These are phyloP conservation scores for Trichoderma harzianum DNA, from an alignment of 2,329 filamentous ascomycete genomes.

Conservation along the genomic window DNA sequence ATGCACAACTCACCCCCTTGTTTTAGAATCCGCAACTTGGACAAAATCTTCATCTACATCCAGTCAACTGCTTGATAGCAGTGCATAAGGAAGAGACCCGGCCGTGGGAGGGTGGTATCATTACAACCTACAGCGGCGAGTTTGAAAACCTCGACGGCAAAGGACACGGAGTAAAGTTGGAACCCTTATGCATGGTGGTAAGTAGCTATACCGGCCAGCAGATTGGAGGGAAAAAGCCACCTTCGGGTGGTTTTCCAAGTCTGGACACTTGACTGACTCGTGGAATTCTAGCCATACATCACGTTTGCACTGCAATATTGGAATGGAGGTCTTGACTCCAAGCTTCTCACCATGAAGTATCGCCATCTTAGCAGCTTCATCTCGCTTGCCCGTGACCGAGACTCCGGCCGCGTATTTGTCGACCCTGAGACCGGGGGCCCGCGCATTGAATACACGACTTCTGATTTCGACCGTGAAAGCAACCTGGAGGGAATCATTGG, in stretches of 20 bases:
- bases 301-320: constrained; percentile 64
- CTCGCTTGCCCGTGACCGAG: constrained; percentile 69
- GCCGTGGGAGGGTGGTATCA: constrained; percentile 72
- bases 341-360: constrained; percentile 66
- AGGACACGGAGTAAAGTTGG: constrained; percentile 80
- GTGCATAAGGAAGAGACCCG: constrained; percentile 67
- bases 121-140: constrained; percentile 72
- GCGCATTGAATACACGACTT: constrained; percentile 67
- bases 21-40: constrained; percentile 73
- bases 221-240: neutral
- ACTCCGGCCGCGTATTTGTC: constrained; percentile 69
- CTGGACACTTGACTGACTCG: constrained; percentile 15
- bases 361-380: constrained; percentile 71
- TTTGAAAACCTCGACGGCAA: constrained; percentile 78
- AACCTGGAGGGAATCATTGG: constrained; percentile 69
- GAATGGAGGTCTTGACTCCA: constrained; percentile 66
- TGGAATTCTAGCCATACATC: constrained; percentile 49
- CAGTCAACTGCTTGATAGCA: constrained; percentile 57
- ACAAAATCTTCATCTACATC: constrained; percentile 77
- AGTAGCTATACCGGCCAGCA: constrained; percentile 24
- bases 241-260: neutral
- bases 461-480: constrained; percentile 67
- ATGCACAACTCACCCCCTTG: neutral
- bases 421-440: constrained; percentile 65
- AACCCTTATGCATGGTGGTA: constrained; percentile 68